These are phyloP conservation scores for Fragilariopsis cylindrus DNA, from an alignment of 108 stramenopile genomes.

Conservation along the genomic window DNA sequence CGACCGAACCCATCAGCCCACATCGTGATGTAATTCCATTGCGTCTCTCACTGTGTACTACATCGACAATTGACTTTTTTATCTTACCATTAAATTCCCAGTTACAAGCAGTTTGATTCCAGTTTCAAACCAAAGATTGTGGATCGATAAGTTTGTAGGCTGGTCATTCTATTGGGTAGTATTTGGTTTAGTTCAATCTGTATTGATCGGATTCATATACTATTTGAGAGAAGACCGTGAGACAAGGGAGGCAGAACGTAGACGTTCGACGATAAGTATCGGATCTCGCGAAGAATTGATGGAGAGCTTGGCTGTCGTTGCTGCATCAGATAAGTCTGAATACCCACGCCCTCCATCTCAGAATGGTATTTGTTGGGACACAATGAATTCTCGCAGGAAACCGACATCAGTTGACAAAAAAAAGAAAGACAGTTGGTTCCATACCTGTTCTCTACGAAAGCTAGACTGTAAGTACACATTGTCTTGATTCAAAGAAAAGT, in stretches of 20 bases:
- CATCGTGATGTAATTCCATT: too few species aligned
- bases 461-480: conserved; percentile 2
- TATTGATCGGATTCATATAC: conserved; percentile 9
- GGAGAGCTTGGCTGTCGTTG: background rate
- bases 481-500: background rate
- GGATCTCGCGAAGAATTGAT: background rate
- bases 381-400: too few species aligned
- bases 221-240: conserved; percentile 6
- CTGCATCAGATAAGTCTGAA: too few species aligned
- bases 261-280: background rate
- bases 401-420: too few species aligned
- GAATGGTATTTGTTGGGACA: too few species aligned
- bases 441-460: background rate
- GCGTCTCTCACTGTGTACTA: too few species aligned
- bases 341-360: too few species aligned
- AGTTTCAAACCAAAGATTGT: background rate
- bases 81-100: too few species aligned
- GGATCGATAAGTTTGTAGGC: conserved; percentile 18
- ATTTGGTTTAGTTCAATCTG: conserved; percentile 21
- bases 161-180: conserved; percentile 30
- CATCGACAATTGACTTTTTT: too few species aligned
- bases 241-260: background rate
- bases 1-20: too few species aligned
- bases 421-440: background rate
- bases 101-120: conserved; percentile 19